These are phyloP conservation scores for Saitoella complicata DNA, from an alignment of 805 yeast genomes.

Conservation along the genomic window DNA sequence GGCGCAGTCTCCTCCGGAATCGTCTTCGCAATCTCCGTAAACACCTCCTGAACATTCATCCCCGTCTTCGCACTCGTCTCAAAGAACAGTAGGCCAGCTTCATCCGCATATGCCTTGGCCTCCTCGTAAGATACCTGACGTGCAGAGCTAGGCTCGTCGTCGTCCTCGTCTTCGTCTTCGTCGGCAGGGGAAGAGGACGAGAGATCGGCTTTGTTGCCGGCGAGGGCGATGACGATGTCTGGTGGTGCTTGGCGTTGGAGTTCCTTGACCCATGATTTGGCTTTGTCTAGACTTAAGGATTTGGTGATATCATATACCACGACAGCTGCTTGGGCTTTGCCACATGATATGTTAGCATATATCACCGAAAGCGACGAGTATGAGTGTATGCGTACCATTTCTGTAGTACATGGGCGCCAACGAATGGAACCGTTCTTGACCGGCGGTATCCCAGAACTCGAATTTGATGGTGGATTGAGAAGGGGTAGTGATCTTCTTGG, in stretches of 20 bases:
- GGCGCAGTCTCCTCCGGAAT: too few species aligned
- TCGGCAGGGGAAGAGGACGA: slow-evolving; percentile 30
- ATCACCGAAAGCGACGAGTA: too few species aligned
- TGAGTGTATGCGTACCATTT: too few species aligned
- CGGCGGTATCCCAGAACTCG: slow-evolving; percentile 46
- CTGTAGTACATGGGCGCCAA: too few species aligned
- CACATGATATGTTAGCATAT: too few species aligned
- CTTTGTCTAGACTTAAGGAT: slow-evolving; percentile 18
- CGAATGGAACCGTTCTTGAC: too few species aligned
- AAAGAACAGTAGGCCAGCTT: slow-evolving; percentile 32
- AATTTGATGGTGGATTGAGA: slow-evolving; percentile 66
- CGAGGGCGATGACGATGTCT: slow-evolving; percentile 62
- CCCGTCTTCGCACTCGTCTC: too few species aligned
- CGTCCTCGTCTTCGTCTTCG: slow-evolving; percentile 15
- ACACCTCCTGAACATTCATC: too few species aligned
- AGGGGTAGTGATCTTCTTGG: slow-evolving; percentile 82
- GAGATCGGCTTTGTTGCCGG: slow-evolving; percentile 76
- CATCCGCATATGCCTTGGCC: slow-evolving; percentile 37
- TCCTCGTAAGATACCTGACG: slow-evolving; percentile 5
- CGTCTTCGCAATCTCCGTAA: too few species aligned
- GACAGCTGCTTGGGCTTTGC: too few species aligned
- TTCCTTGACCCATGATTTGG: slow-evolving; percentile 83
- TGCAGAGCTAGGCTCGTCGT: background rate
- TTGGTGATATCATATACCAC: too few species aligned
- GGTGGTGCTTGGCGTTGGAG: slow-evolving; percentile 64